A percentile compares a stretch with the other conserved stretches of the same genome.
These are phyloP conservation scores for Linnemannia zychae DNA, from an alignment of 192 early-diverging fungal species.

Conservation along the genomic window DNA sequence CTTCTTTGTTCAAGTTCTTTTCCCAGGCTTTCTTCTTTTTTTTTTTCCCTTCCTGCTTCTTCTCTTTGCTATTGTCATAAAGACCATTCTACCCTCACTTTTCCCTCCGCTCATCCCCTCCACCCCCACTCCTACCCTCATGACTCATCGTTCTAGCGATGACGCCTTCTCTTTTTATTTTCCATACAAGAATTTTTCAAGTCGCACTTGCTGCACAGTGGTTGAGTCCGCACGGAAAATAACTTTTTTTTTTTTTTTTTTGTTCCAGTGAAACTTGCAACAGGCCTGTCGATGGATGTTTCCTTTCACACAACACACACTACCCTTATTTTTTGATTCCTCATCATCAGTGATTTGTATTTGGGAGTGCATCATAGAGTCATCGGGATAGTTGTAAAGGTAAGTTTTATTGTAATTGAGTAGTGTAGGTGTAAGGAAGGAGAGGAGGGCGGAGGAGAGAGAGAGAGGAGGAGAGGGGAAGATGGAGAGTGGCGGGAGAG, in stretches of 20 bases:
- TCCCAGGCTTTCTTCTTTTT: background rate
- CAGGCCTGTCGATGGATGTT: conserved; percentile 39
- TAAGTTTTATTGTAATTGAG: background rate
- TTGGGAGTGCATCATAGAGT: too few relatives aligned
- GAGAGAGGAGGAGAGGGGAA: background rate
- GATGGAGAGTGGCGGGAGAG: background rate
- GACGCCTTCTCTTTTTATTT: background rate
- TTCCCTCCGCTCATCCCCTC: too few relatives aligned
- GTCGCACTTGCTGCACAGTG: conserved; percentile 27
- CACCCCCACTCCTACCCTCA: too few relatives aligned
- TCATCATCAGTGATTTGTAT: background rate
- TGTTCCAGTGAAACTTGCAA: background rate
- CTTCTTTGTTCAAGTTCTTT: background rate
- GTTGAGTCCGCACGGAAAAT: background rate
- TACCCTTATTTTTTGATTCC: background rate
- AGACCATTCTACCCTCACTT: too few relatives aligned
- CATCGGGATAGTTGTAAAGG: background rate
- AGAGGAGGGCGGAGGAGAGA: too few relatives aligned
- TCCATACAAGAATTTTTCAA: conserved; percentile 22
- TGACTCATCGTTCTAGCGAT: background rate
- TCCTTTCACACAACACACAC: conserved; percentile 1
- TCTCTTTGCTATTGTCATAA: background rate
- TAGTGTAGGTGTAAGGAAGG: background rate
- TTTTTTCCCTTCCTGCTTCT: background rate
- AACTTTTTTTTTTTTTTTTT: conserved; percentile 11